Evolutionary conservation across 805 yeast genomes (phyloP), one percentile per base, ranked within the genome.

Genomic region (Hanseniaspora valbyensis): DNA sequence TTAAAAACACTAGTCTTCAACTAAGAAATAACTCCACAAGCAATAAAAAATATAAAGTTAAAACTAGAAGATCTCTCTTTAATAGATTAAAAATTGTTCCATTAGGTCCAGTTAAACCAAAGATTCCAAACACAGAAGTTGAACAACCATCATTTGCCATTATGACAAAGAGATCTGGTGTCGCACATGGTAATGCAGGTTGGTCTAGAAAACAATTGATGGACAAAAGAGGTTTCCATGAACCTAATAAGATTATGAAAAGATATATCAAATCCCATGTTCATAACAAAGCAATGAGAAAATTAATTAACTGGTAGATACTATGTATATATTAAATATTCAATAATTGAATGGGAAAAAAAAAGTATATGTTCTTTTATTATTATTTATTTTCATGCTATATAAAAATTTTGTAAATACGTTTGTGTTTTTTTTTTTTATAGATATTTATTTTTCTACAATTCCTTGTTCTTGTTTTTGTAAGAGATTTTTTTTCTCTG

Each of bases 191-290:
- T 30, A 40, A 40, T 18, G 51, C 44, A 26, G 42, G 38, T 22
- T 39, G 42, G 44, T 29, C 29, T 2, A 42, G 40, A 16, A 48
- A 38, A 40, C 29, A 42, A 39, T 29, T 41, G 21, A 29, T 19
- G 30, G 51, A 48, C 24, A 48, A 40, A 18, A 48, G 51, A 48
- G 51, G 51, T 7, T 48, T 32, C 41, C 43, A 34, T 25, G 51
- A 48, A 33, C 51, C 51, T 26, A 48, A 30, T 18, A 39, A 39
- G 18, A 19, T 39, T 3, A 29, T 48, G 26, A 48, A 48, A 21
- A 48, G 34, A 26, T 32, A 32, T 9, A 48, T 48, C 24, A 48
- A 40, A n/a, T 32, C 32, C 6, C 38, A 40, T 22, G 33, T 48
- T n/a, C 51, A 48, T n/a, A 42, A 48, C 25, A 48, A 40, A 21